A percentile compares a stretch with the other conserved stretches of the same genome.
phyloP scores from a whole-genome alignment of 1,284 basidiomycete genomes.

The Rhodotorula sp. region DNA sequence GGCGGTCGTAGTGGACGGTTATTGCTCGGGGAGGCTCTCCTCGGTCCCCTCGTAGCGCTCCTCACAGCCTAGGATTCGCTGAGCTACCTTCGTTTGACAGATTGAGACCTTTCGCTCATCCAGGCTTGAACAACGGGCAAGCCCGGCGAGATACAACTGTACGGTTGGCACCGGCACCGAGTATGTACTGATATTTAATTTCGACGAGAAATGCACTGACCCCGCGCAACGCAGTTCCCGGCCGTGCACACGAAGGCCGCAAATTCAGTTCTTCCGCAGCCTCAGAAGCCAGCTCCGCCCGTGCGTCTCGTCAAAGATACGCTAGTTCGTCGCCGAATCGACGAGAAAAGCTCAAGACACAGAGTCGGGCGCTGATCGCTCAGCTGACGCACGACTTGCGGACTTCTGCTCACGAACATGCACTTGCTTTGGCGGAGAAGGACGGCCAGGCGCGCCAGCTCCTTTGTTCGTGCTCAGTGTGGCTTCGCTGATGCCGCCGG shows the following conservation, averaged over 20 bases:
- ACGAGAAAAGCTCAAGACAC: not conserved
- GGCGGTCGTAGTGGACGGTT: not conserved
- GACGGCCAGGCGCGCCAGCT: slow-evolving; percentile 2
- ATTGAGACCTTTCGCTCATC: slow-evolving; percentile 6
- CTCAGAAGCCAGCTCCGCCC: not conserved
- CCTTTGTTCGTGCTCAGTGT: not conserved
- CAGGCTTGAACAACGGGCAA: not conserved
- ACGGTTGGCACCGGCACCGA: no score
- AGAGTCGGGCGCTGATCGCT: not conserved
- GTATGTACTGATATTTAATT: no score
- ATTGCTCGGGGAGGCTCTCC: not conserved
- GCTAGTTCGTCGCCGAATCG: not conserved
- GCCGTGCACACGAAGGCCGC: not conserved
- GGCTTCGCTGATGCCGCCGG: not conserved
- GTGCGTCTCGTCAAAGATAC: not conserved
- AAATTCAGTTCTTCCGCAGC: not conserved
- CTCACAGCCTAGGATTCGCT: no score
- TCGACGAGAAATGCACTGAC: no score
- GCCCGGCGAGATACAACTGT: not conserved
- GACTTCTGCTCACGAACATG: not conserved
- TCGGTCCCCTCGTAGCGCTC: not conserved
- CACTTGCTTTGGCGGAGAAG: not conserved
- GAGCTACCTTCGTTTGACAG: not conserved
- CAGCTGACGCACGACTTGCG: slow-evolving; percentile 9
- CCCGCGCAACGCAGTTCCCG: no score